A percentile compares a stretch with the other conserved stretches of the same genome.
These are phyloP conservation scores for Tetracladium setigerum DNA, from an alignment of 495 filamentous ascomycete genomes.

Conservation along the genomic window DNA sequence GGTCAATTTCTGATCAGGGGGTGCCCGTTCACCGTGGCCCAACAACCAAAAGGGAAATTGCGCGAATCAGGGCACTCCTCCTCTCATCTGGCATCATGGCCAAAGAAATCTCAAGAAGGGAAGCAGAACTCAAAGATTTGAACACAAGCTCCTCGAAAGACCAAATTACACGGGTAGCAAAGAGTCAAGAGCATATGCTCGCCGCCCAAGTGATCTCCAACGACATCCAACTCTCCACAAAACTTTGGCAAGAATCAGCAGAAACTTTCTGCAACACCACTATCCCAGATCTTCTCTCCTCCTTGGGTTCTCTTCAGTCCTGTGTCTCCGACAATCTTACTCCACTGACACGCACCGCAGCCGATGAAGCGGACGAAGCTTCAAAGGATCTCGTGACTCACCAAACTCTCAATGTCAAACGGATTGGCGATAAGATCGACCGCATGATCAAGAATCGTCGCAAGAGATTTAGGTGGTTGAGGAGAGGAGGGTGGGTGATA, in stretches of 20 bases:
- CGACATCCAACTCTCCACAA: constrained; percentile 19
- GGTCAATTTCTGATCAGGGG: constrained; percentile 66
- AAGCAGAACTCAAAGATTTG: constrained; percentile 33
- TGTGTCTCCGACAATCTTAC: constrained; percentile 48
- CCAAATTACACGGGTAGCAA: constrained; percentile 42
- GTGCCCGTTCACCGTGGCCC: constrained; percentile 29
- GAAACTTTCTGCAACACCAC: constrained; percentile 39
- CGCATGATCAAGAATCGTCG: constrained; percentile 58
- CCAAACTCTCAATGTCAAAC: constrained; percentile 68
- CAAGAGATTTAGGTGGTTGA: constrained; percentile 63
- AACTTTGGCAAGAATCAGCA: constrained; percentile 19
- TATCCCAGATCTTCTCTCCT: constrained; percentile 34
- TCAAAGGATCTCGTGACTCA: constrained; percentile 64
- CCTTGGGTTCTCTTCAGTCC: constrained; percentile 41
- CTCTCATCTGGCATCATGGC: constrained; percentile 83
- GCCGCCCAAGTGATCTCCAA: constrained; percentile 54
- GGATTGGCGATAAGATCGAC: constrained; percentile 70
- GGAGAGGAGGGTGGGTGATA: constrained; percentile 58
- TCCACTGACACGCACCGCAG: constrained; percentile 52
- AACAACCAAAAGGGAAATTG: constrained; percentile 60
- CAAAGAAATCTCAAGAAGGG: constrained; percentile 62
- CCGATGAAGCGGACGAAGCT: constrained; percentile 71
- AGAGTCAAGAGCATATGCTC: constrained; percentile 58
- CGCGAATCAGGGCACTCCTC: constrained; percentile 63
- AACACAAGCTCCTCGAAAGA: constrained; percentile 21